Base-by-base conservation (phyloP, 306 rosid genomes). In the Cotoneaster glaucophyllus region DNA sequence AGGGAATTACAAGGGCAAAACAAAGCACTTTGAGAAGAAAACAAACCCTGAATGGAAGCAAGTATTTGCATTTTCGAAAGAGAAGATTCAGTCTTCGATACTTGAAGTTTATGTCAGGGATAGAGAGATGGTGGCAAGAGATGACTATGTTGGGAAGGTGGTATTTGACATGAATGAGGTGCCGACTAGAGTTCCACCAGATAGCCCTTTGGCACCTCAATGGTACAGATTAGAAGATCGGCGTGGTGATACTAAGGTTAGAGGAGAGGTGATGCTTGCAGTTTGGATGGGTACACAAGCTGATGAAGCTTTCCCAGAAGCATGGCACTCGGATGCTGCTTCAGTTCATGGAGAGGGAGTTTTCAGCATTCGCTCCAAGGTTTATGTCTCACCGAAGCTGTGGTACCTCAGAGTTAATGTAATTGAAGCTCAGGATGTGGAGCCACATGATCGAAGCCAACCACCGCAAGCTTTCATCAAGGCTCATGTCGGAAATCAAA, bases 211-310 rank as follows among this genome's bases (percentile, higher is more conserved):
- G 75, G 97, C 96, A 21, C 97, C 97, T 22, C 93, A 92, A 32
- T 92, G 97, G 97, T 90, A 92, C 39, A 83, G 87, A 61, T 45
- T 92, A 11, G 92, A 88, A 79, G 76, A 87, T 56, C 13, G 87
- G 50, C 78, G 7, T 3, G 85, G 90, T 0, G 80, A 87, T 6
- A 25, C 67, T 21, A 85, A 87, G 75, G 90, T 82, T 54, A 88
- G 75, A 59, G 97, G 97, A 39, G 89, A 85, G 73, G 74, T 92
- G 11, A 92, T 92, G 97, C 84, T 92, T 25, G 97, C 97, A 13
- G 91, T 90, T 54, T 92, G 97, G 97, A 90, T 92, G 88, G 96
- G 97, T 29, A 92, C 96, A 65, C 96, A 92, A 61, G 96, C 88
- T 7, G 96, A 92, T 79, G 96, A 92, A 79, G 97, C 97, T 11